Percentiles rank a stretch among this genome's conserved stretches.
Conservation (phyloP, 148 eudicot genomes). For the Rhododendron mucronatum region DNA sequence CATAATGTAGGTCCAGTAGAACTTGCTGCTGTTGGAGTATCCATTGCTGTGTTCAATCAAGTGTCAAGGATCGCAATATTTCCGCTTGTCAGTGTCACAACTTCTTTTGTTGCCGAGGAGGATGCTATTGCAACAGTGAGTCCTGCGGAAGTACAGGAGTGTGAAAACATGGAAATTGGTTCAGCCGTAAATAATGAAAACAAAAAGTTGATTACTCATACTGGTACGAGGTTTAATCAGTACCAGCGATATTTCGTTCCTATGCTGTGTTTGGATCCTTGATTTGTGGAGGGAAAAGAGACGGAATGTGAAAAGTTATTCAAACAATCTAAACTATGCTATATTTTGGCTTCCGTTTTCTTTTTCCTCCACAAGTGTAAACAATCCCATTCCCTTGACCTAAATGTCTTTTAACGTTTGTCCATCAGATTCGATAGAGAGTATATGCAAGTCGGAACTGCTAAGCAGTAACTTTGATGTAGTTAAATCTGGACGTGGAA, state of each 20-base stretch:
- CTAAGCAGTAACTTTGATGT: slow-evolving; percentile 6
- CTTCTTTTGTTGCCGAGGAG: slow-evolving; percentile 91
- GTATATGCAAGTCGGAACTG: slow-evolving; percentile 6
- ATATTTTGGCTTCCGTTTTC: not conserved
- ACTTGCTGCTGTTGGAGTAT: slow-evolving; percentile 84
- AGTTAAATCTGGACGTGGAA: slow-evolving; percentile 22
- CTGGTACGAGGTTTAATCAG: slow-evolving; percentile 20
- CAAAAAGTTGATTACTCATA: slow-evolving; percentile 40
- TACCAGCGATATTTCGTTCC: not conserved
- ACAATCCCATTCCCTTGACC: not conserved
- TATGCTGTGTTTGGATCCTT: not conserved
- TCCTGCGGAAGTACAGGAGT: slow-evolving; percentile 15
- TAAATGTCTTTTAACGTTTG: not conserved
- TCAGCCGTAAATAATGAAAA: slow-evolving; percentile 31
- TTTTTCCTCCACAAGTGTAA: not conserved
- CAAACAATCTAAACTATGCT: not conserved
- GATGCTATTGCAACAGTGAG: slow-evolving; percentile 34
- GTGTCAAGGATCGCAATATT: slow-evolving; percentile 74
- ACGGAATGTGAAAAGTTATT: not conserved
- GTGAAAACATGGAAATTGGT: slow-evolving; percentile 37
- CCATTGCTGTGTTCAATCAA: slow-evolving; percentile 86
- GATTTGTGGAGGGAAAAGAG: not conserved
- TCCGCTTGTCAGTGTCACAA: slow-evolving; percentile 78
- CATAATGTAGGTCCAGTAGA: slow-evolving; percentile 58
- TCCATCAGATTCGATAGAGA: slow-evolving; percentile 19